Conservation (phyloP, 345 rosid genomes). For the Ceriops decandra region DNA sequence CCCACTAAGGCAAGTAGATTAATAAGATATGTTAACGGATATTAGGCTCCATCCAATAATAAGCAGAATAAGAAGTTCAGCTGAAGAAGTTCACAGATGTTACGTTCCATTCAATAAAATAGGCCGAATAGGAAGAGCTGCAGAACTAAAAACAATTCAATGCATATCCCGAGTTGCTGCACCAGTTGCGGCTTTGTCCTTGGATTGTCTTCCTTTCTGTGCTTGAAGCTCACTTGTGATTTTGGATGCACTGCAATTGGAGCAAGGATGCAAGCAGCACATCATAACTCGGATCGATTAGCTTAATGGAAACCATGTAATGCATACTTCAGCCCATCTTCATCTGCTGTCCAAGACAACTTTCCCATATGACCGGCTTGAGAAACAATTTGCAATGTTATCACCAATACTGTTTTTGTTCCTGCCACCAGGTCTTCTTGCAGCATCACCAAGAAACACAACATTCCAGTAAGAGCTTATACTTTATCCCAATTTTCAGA, state of each 20-base stretch:
- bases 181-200: background rate
- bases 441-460: background rate
- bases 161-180: too few species aligned
- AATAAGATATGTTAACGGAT: background rate
- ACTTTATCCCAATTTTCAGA: background rate
- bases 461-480: background rate
- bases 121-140: background rate
- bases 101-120: background rate
- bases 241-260: background rate
- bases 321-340: background rate
- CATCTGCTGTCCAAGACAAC: background rate
- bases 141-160: background rate
- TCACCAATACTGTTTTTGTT: background rate
- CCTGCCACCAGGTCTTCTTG: background rate
- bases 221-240: background rate
- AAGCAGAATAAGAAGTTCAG: background rate
- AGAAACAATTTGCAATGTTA: background rate
- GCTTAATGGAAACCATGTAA: background rate
- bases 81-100: background rate
- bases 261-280: background rate
- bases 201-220: background rate
- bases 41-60: background rate
- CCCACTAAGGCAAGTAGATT: background rate
- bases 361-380: background rate
- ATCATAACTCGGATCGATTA: too few species aligned